These are phyloP conservation scores for Umbelopsis ramanniana DNA, from an alignment of 192 early-diverging fungal species.

Conservation along the genomic window DNA sequence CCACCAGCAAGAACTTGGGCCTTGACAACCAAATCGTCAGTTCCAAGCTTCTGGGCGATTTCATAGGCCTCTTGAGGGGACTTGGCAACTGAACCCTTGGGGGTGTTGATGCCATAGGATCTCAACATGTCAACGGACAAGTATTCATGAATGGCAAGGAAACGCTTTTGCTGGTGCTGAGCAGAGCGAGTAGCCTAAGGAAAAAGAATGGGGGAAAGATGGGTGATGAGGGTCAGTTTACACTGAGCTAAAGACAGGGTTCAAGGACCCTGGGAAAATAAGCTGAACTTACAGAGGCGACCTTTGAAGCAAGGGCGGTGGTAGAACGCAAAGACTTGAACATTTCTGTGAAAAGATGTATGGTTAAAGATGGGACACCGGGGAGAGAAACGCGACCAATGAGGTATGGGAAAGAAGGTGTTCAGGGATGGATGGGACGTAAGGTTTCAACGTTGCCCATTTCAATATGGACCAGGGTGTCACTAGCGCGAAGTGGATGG, in stretches of 20 bases:
- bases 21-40: conserved; percentile 43
- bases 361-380: neutral
- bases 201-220: too few relatives aligned
- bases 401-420: neutral
- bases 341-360: conserved; percentile 22
- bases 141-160: conserved; percentile 98
- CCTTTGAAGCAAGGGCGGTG: conserved; percentile 30
- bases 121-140: conserved; percentile 90
- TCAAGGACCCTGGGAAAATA: neutral
- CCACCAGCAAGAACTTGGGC: conserved; percentile 94
- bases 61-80: conserved; percentile 88
- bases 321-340: conserved; percentile 38
- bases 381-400: neutral
- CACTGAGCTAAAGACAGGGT: too few relatives aligned
- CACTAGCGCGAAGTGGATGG: neutral
- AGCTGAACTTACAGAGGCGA: conserved; percentile 31
- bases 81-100: conserved; percentile 87
- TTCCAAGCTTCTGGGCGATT: conserved; percentile 76
- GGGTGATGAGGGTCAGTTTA: neutral
- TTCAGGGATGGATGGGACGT: too few relatives aligned
- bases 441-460: too few relatives aligned
- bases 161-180: conserved; percentile 69
- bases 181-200: conserved; percentile 31
- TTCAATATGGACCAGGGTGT: neutral
- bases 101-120: conserved; percentile 91